phyloP scores from a whole-genome alignment of 768 basidiomycete genomes.

The Lactifluus piperatus region DNA sequence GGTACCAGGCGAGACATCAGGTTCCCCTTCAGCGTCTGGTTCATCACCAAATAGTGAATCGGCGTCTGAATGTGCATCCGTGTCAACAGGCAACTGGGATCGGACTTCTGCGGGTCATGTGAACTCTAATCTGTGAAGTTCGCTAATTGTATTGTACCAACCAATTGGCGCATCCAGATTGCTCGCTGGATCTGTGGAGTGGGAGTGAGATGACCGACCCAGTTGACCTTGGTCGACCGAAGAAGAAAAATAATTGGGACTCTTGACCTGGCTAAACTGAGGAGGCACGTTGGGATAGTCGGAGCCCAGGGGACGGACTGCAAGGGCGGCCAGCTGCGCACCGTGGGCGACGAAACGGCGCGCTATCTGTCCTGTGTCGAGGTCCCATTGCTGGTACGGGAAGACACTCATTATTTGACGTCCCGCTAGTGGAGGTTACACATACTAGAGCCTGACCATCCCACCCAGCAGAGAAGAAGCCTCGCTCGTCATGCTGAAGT shows the following conservation, averaged over 20 bases:
- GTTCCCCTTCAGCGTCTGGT: conserved; percentile 50
- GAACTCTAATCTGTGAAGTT: neutral
- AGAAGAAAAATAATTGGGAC: neutral
- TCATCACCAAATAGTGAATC: conserved; percentile 91
- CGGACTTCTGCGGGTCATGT: conserved; percentile 5
- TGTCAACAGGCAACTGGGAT: conserved; percentile 22
- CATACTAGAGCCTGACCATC: conserved; percentile 82
- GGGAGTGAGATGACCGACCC: neutral
- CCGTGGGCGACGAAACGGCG: conserved; percentile 76
- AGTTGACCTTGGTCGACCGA: conserved; percentile 1
- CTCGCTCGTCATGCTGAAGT: conserved; percentile 73
- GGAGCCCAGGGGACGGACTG: conserved; percentile 56
- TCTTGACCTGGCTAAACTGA: conserved; percentile 14
- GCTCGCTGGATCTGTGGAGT: neutral
- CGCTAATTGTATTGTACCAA: neutral
- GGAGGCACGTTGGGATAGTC: conserved; percentile 24
- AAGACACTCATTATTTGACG: conserved; percentile 7
- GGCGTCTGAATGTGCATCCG: conserved; percentile 67
- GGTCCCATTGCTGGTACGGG: conserved; percentile 86
- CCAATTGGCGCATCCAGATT: neutral
- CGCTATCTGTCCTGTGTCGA: conserved; percentile 77
- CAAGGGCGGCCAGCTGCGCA: conserved; percentile 75
- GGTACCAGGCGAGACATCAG: conserved; percentile 19
- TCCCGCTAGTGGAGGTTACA: conserved; percentile 18
- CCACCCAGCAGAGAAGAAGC: conserved; percentile 89